Conservation (phyloP, 108 stramenopile species). For the Cyclotella choctawhatcheeana region DNA sequence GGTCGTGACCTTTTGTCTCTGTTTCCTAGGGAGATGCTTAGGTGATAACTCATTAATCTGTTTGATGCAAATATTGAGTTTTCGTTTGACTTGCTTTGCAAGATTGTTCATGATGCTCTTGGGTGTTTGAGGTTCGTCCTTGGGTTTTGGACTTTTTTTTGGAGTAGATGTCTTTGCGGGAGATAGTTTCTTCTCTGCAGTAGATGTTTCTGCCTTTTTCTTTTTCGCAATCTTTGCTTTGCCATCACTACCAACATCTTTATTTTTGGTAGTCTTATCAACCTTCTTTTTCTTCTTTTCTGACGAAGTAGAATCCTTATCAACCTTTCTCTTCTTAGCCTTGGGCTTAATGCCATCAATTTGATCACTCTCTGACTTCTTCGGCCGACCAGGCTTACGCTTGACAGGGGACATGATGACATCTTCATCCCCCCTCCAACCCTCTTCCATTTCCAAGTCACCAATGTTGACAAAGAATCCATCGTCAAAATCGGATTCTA, state of each 20-base stretch:
- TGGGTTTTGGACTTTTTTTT: constrained; percentile 20
- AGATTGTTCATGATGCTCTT: constrained; percentile 29
- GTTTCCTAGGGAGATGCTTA: constrained; percentile 73
- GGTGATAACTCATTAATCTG: constrained; percentile 64
- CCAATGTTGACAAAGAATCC: constrained; percentile 93
- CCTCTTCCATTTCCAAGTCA: constrained; percentile 82
- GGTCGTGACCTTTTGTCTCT: constrained; percentile 41
- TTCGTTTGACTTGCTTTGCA: constrained; percentile 22
- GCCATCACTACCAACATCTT: neutral
- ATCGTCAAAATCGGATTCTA: constrained; percentile 57
- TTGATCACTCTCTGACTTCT: constrained; percentile 27
- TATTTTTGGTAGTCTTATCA: constrained; percentile 5
- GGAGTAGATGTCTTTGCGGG: too few species aligned
- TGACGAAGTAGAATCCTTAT: neutral
- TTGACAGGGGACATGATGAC: constrained; percentile 28
- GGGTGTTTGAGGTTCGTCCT: constrained; percentile 28
- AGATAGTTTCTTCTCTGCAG: too few species aligned
- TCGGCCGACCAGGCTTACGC: constrained; percentile 14
- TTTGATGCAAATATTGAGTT: constrained; percentile 50
- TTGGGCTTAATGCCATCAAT: constrained; percentile 18
- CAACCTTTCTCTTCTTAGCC: constrained; percentile 9
- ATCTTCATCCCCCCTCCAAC: constrained; percentile 66
- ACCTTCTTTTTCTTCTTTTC: neutral
- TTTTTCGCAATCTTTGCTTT: constrained; percentile 5
- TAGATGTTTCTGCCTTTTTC: neutral